phyloP scores from a whole-genome alignment of 2,329 filamentous ascomycete species.

The Alternaria angustiovoidea region DNA sequence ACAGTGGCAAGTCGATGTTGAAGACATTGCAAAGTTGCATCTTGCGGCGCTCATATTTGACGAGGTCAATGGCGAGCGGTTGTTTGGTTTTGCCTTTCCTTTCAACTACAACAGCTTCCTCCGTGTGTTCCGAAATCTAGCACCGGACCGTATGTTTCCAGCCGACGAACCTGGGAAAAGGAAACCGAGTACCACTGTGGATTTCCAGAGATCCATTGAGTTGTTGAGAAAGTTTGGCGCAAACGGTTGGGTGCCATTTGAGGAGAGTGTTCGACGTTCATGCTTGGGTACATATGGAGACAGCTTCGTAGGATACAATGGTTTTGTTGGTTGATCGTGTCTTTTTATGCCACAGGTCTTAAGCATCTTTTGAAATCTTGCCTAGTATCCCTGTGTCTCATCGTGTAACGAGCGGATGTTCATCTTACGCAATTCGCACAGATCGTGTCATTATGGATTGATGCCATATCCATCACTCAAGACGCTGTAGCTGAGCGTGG shows the following conservation, averaged over 20 bases:
- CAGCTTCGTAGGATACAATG: background rate
- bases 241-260: background rate
- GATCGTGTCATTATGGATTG: constrained; percentile 1
- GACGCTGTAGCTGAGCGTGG: background rate
- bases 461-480: constrained; percentile 4
- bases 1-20: constrained; percentile 59
- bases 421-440: background rate
- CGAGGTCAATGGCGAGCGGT: background rate
- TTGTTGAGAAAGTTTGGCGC: background rate
- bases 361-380: background rate
- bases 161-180: background rate
- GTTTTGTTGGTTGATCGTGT: background rate
- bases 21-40: constrained; percentile 60
- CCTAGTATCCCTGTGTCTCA: background rate
- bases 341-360: background rate
- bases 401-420: too few relatives aligned
- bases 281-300: background rate
- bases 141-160: background rate
- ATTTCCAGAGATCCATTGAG: background rate
- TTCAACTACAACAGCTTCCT: background rate
- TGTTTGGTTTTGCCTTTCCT: background rate
- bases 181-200: background rate
- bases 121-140: background rate
- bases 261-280: background rate
- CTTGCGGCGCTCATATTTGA: constrained; percentile 56